These are phyloP conservation scores for Escallonia herrerae DNA, from an alignment of 129 eudicot genomes.

Conservation along the genomic window DNA sequence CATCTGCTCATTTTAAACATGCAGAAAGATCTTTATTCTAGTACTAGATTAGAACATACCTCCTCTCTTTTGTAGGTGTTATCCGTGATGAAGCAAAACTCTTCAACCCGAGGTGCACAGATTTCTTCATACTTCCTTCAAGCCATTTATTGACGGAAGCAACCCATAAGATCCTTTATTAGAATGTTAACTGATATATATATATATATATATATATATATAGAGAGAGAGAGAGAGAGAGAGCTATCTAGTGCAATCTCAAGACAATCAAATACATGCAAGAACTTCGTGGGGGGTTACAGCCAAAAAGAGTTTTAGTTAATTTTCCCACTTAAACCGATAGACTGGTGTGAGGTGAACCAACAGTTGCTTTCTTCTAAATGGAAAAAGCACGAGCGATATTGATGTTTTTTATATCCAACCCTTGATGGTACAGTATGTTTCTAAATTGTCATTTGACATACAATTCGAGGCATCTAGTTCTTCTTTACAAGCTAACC, in stretches of 20 bases:
- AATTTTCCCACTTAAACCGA: neutral
- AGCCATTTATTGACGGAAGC: constrained; percentile 16
- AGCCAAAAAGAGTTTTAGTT: neutral
- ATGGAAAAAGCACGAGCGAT: no score
- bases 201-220: no score
- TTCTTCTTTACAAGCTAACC: no score
- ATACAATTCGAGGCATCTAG: no score
- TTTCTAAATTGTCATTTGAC: no score
- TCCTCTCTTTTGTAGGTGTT: constrained; percentile 82
- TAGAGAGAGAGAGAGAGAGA: no score
- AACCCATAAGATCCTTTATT: constrained; percentile 10
- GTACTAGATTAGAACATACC: constrained; percentile 38
- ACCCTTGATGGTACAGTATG: no score
- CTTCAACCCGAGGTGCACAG: constrained; percentile 84
- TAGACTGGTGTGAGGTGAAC: no score
- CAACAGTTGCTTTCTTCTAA: no score
- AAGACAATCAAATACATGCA: neutral
- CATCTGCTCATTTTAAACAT: neutral
- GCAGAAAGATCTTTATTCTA: neutral
- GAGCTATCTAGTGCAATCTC: neutral
- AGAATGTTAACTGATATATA: no score
- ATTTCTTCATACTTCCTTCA: constrained; percentile 90
- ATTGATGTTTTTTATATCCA: no score
- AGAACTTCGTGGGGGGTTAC: neutral
- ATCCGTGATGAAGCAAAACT: constrained; percentile 92